These are phyloP conservation scores for Azolla pinnata DNA, from an alignment of 75 land plant genomes.

Conservation along the genomic window DNA sequence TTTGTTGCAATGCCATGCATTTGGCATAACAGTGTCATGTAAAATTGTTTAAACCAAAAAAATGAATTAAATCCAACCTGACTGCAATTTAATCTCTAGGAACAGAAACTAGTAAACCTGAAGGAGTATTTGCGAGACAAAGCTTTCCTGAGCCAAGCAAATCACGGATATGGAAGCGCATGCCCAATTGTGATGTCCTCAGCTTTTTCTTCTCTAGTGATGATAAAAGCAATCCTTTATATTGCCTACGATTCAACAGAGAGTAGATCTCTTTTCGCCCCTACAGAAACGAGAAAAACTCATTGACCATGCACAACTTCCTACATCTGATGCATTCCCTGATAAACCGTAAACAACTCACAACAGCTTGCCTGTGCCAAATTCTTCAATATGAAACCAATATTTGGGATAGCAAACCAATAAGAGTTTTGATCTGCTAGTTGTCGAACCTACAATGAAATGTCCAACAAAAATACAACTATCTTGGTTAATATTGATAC, in stretches of 20 bases:
- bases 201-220: constrained; percentile 64
- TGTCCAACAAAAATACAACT: too few species aligned
- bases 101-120: constrained; percentile 55
- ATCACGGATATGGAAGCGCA: constrained; percentile 88
- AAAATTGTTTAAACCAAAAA: too few species aligned
- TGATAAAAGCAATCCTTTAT: constrained; percentile 75
- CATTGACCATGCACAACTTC: too few species aligned
- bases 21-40: too few species aligned
- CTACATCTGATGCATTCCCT: too few species aligned
- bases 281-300: constrained; percentile 13
- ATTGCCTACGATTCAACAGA: constrained; percentile 51
- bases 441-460: constrained; percentile 70
- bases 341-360: too few species aligned
- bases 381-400: constrained; percentile 68
- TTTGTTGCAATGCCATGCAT: too few species aligned
- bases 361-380: constrained; percentile 47
- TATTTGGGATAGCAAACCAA: constrained; percentile 87
- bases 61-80: too few species aligned
- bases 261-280: constrained; percentile 79
- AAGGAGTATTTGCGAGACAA: constrained; percentile 46
- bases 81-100: constrained; percentile 30
- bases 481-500: too few species aligned
- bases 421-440: constrained; percentile 65
- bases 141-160: constrained; percentile 74
- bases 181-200: constrained; percentile 62